These are phyloP conservation scores for Meredithiella fracta DNA, from an alignment of 2,329 filamentous ascomycete genomes.

Conservation along the genomic window DNA sequence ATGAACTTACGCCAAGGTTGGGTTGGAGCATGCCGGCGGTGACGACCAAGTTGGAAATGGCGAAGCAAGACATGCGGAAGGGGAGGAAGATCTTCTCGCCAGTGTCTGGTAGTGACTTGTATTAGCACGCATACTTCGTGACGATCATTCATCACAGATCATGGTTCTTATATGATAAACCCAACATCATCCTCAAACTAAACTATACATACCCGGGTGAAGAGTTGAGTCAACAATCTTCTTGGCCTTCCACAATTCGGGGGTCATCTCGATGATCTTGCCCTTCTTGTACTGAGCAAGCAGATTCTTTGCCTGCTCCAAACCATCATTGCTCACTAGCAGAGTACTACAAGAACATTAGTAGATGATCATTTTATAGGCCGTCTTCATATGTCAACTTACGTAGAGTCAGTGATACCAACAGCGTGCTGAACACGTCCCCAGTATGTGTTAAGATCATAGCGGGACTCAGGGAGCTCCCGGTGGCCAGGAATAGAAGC, in stretches of 20 bases:
- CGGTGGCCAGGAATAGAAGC: slow-evolving; percentile 50
- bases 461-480: slow-evolving; percentile 79
- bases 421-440: slow-evolving; percentile 81
- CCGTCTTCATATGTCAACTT: slow-evolving; percentile 28
- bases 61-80: slow-evolving; percentile 94
- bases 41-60: slow-evolving; percentile 82
- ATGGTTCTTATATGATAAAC: neutral
- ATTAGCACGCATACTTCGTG: neutral
- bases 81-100: slow-evolving; percentile 82
- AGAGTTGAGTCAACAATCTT: slow-evolving; percentile 93
- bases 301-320: slow-evolving; percentile 73
- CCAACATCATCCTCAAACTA: neutral
- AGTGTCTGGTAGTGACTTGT: slow-evolving; percentile 45
- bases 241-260: slow-evolving; percentile 87
- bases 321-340: slow-evolving; percentile 57
- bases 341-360: slow-evolving; percentile 48
- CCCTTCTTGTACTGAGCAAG: slow-evolving; percentile 78
- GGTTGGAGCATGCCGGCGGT: slow-evolving; percentile 96
- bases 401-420: slow-evolving; percentile 90
- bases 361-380: neutral
- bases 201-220: slow-evolving; percentile 56
- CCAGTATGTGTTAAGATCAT: slow-evolving; percentile 88
- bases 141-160: neutral
- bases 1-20: slow-evolving; percentile 46
- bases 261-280: slow-evolving; percentile 62